A percentile compares a stretch with the other conserved stretches of the same genome.
phyloP scores from a whole-genome alignment of 768 basidiomycete species.

The Suillus fuscotomentosus region DNA sequence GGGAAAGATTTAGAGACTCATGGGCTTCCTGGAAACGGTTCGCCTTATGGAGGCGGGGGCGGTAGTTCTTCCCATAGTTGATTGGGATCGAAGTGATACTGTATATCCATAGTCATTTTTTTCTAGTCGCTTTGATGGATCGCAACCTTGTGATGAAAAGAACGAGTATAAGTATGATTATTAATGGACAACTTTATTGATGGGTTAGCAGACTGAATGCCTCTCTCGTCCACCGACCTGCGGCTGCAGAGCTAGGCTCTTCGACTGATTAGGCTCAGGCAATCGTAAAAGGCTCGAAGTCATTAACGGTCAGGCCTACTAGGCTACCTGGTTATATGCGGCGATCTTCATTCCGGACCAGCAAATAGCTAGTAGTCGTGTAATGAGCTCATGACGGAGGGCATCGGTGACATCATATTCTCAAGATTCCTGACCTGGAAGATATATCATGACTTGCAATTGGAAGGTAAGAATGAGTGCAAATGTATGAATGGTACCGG shows the following conservation, averaged over 20 bases:
- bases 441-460: too few species aligned
- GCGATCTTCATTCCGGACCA: too few species aligned
- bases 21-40: slow-evolving; percentile 22
- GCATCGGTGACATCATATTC: too few species aligned
- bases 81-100: not conserved
- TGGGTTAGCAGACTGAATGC: not conserved
- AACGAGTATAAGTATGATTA: not conserved
- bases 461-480: too few species aligned
- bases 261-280: not conserved
- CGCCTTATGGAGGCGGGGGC: slow-evolving; percentile 11
- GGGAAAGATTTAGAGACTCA: slow-evolving; percentile 50
- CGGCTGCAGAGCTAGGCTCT: not conserved
- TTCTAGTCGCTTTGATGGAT: not conserved
- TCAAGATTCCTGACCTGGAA: too few species aligned
- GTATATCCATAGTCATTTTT: not conserved
- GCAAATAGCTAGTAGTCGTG: too few species aligned
- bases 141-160: not conserved
- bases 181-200: not conserved
- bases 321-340: too few species aligned
- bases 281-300: too few species aligned
- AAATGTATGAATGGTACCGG: too few species aligned
- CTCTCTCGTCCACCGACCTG: not conserved
- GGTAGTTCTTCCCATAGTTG: slow-evolving; percentile 2
- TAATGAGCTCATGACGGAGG: too few species aligned
- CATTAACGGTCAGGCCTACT: too few species aligned